phyloP scores from a whole-genome alignment of 176 grass and related monocot genomes.

The Olyra latifolia region DNA sequence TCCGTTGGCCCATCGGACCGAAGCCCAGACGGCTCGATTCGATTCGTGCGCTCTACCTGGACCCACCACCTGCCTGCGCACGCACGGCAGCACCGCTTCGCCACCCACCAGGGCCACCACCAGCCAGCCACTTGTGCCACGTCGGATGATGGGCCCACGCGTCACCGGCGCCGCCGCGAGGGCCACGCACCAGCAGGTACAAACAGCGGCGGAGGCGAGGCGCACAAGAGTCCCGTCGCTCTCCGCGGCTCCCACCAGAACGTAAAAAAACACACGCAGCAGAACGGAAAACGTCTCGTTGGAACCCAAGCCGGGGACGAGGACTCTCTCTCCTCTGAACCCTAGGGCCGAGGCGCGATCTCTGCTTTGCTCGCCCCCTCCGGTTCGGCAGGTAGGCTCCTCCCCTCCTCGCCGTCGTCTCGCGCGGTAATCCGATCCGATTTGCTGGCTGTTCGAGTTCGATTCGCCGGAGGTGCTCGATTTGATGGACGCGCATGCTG shows the following conservation, averaged over 20 bases:
- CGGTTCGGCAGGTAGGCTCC: background rate
- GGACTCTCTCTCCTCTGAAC: background rate
- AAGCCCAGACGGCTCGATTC: too few relatives aligned
- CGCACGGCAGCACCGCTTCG: too few relatives aligned
- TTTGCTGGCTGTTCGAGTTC: background rate
- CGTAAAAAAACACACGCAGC: background rate
- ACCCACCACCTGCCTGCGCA: too few relatives aligned
- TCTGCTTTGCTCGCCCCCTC: background rate
- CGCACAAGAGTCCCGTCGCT: slow-evolving; percentile 17
- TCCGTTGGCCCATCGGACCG: too few relatives aligned
- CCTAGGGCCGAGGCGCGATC: slow-evolving; percentile 22
- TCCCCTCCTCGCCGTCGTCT: background rate
- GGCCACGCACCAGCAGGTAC: background rate
- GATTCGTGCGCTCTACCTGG: too few relatives aligned
- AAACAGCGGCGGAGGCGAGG: slow-evolving; percentile 16
- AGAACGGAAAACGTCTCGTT: background rate
- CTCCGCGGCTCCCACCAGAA: background rate
- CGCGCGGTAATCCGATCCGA: background rate
- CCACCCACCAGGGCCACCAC: too few relatives aligned
- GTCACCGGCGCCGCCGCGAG: background rate
- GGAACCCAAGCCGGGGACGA: background rate
- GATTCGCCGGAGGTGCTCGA: background rate
- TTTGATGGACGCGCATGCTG: background rate
- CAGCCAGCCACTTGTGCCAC: background rate
- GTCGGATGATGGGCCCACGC: background rate